Base-by-base conservation (phyloP, 2,329 filamentous ascomycete species). In the Penicillium griseofulvum region DNA sequence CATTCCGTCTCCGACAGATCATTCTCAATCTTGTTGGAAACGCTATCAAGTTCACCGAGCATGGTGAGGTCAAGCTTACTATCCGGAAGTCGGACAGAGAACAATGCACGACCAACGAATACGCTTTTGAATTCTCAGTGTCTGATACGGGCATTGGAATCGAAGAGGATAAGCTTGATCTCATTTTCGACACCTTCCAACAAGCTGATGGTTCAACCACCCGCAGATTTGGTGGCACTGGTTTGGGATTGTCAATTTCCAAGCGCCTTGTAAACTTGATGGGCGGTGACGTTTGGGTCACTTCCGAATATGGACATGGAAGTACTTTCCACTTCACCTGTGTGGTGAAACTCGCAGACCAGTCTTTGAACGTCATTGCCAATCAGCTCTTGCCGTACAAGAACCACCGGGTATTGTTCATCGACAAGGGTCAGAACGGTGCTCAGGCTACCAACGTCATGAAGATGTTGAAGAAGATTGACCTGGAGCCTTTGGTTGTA, bases 151-250 rank as follows among this genome's bases (percentile, higher is more conserved):
- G 94, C 64, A 99, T 97, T 68, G 94, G 94, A 67, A 97, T 97
- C 66, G 90, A 93, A 67, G 85, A 89, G 61, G 92, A 97, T 76
- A 97, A 97, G 78, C 83, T 97, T 50, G 91, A 96, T 70, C 81
- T 97, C 62, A 97, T 99, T 70, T 97, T 99, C 75, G 94, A 97
- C 76, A 97, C 93, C 0, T 97, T 97, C 85, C 93, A 97, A 74
- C 94, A 97, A 78, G 94, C 94, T 19, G 94, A 97, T 71, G 93
- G 93, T 36, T 97, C 92, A 33, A 97, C 95, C 73, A 97, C 93
- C 1, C 85, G 92, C 65, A 94, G 95, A 71, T 97, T 97, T 72
- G 93, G 93, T 66, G 93, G 93, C 65, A 97, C 94, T 7, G 93
- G 93, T 64, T 83, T 97, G 10, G 93, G 93, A 63, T 78, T 97